Conservation (phyloP, 2,329 filamentous ascomycete genomes). For the Exophiala lecanii-corni region DNA sequence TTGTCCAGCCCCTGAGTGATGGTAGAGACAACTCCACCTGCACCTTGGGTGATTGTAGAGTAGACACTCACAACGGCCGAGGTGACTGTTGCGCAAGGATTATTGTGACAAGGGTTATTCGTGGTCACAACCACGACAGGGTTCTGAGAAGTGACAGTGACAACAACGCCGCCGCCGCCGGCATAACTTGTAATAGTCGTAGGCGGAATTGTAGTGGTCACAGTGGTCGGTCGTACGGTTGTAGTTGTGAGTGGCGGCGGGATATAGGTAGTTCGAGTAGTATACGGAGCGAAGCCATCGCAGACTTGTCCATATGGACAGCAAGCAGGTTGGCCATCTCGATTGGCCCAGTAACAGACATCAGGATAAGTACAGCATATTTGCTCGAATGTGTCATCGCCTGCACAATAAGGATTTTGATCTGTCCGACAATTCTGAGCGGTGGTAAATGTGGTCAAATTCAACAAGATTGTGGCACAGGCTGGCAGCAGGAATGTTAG, state of each 20-base stretch:
- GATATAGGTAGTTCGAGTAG: not conserved
- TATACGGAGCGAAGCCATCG: conserved; percentile 12
- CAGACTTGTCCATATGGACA: conserved; percentile 29
- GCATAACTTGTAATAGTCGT: conserved; percentile 3
- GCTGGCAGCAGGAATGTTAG: not conserved
- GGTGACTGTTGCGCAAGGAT: conserved; percentile 5
- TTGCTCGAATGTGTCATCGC: conserved; percentile 22
- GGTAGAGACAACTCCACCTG: conserved; percentile 11
- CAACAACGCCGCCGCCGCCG: conserved; percentile 14
- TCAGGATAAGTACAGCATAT: conserved; percentile 26
- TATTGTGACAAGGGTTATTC: conserved; percentile 3
- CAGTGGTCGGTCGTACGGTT: conserved; percentile 9
- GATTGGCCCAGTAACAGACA: conserved; percentile 29
- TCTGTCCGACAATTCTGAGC: conserved; percentile 21
- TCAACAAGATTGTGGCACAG: not conserved
- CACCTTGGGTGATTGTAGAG: conserved; percentile 14
- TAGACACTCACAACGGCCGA: conserved; percentile 11
- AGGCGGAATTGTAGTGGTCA: conserved; percentile 6
- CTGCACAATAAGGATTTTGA: conserved; percentile 26
- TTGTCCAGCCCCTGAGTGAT: conserved; percentile 14
- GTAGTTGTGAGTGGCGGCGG: conserved; percentile 5
- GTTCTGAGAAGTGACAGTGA: conserved; percentile 8
- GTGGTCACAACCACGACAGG: conserved; percentile 8
- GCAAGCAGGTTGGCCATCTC: conserved; percentile 27
- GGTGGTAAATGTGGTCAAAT: not conserved